Conservation (phyloP, 805 yeast species). For the Yarrowia yakushimensis region DNA sequence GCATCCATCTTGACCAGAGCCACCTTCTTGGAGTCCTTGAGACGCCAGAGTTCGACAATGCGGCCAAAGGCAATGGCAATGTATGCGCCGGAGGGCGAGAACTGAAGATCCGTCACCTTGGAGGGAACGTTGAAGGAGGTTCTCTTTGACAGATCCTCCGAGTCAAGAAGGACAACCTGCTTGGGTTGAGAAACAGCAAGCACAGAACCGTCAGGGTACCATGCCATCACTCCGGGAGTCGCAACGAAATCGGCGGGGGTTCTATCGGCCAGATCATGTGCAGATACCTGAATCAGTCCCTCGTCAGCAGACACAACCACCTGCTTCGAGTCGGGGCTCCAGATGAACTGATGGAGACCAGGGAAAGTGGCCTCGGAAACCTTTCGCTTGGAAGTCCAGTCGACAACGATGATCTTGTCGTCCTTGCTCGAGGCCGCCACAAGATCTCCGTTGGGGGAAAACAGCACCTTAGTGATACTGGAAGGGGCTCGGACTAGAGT, state of each 20-base stretch:
- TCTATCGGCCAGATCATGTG: not conserved
- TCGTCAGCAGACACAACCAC: not conserved
- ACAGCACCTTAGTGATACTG: not conserved
- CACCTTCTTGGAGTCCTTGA: constrained; percentile 41
- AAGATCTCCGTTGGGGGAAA: not conserved
- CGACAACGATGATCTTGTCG: not conserved
- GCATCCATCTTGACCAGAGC: constrained; percentile 24
- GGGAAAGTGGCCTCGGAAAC: not conserved
- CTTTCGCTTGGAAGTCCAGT: not conserved
- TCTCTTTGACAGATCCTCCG: not conserved
- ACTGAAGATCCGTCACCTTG: constrained; percentile 45
- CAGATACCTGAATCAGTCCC: not conserved
- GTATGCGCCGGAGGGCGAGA: constrained; percentile 60
- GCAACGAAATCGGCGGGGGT: not conserved
- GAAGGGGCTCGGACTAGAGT: not conserved
- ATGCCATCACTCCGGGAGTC: constrained; percentile 41
- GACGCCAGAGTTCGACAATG: constrained; percentile 51
- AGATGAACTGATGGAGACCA: not conserved
- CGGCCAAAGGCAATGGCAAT: constrained; percentile 59
- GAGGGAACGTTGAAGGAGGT: constrained; percentile 21
- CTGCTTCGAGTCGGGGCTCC: not conserved
- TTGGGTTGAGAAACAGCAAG: constrained; percentile 57
- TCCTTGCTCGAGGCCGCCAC: not conserved
- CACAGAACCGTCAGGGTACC: constrained; percentile 69
- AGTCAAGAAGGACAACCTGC: constrained; percentile 32